Base-by-base conservation (phyloP, 345 rosid species). In the Draba incana region DNA sequence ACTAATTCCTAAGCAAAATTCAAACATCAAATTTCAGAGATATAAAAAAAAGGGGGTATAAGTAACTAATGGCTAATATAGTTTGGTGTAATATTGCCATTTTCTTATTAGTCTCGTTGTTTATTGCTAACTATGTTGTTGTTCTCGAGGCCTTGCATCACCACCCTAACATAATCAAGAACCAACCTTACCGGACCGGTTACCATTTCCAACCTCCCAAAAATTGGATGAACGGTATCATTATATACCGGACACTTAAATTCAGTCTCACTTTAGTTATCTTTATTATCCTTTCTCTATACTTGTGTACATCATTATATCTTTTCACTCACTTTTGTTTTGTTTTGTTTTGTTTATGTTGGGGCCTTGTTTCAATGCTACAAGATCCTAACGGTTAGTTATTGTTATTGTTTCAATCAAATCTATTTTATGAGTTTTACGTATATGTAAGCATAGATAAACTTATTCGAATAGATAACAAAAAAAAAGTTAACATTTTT, bases 211-310 rank as follows among this genome's bases (percentile, higher is more conserved):
- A 90, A 55, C 89, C 92, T 33, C 79, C 83, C 67, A 82, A 80
- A 67, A 86, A 86, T 53, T 90, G 95, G 95, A 83, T 86, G 76
- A 90, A 86, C 59, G 95, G 95, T 88, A 20, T 35, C 30, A 35
- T 16, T 8, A 3, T 2, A 50, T 44, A 20, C 39, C 39, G 39
- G 8, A 35, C 3, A 2, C 6, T 20, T 24, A 14, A 39, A 10
- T 16, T 25, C 6, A n/a, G 42, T 5, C 43, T 51, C 53, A 41
- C 39, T 64, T 20, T 41, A 7, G 12, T 15, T 52, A 6, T 31
- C 6, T 24, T 12, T 59, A 2, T 27, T 47, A 50, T 28, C 1
- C 6, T 8, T 30, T 47, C 25, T 28, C 13, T 37, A 20, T 15
- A 55, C 13, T 55, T 38, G 48, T 58, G 47, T 12, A 15, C 50